Percentiles rank a stretch among this genome's conserved stretches.
phyloP scores from a whole-genome alignment of 192 early-diverging fungal genomes.

The Gonapodya prolifera region DNA sequence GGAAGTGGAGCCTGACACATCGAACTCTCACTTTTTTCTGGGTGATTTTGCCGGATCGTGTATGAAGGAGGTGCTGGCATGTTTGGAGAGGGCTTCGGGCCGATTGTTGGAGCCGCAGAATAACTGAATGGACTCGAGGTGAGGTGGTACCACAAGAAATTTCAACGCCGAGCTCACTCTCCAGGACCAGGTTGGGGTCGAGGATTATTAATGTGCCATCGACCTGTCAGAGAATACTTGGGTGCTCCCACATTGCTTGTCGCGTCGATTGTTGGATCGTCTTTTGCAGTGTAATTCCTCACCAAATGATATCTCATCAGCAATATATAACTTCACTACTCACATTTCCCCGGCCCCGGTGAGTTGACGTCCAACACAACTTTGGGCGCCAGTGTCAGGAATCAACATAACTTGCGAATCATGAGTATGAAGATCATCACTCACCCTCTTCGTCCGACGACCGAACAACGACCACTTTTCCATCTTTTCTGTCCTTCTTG shows the following conservation, averaged over 20 bases:
- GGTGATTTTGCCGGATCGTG: neutral
- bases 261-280: neutral
- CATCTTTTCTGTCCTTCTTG: neutral
- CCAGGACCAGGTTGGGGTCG: neutral
- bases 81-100: neutral
- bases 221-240: neutral
- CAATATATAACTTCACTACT: no score
- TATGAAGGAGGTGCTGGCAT: neutral
- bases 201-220: neutral
- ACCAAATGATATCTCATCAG: neutral
- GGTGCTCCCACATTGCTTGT: neutral
- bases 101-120: neutral
- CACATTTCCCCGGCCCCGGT: neutral
- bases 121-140: neutral
- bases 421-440: neutral
- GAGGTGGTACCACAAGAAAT: neutral
- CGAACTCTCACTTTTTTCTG: neutral
- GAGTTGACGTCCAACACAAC: neutral
- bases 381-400: neutral
- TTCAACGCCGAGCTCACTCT: neutral
- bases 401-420: no score
- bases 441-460: neutral
- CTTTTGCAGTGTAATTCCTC: neutral
- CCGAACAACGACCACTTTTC: neutral
- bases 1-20: neutral